These are phyloP conservation scores for Schwanniomyces pseudopolymorphus DNA, from an alignment of 805 yeast genomes.

Conservation along the genomic window DNA sequence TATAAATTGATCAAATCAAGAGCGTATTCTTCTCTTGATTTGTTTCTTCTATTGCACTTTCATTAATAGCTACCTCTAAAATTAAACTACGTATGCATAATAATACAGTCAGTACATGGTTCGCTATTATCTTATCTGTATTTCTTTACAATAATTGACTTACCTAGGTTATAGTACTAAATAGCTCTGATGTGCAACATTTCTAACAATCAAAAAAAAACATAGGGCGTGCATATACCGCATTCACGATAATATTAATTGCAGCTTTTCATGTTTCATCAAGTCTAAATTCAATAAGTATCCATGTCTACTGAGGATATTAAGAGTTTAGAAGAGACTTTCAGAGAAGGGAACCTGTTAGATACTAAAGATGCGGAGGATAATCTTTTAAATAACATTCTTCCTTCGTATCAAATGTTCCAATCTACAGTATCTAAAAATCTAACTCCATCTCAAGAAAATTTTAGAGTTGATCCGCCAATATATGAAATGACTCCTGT, in stretches of 20 bases:
- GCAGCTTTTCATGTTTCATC: background rate
- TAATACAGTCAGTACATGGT: too few species aligned
- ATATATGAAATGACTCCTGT: slow-evolving; percentile 29
- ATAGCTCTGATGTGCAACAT: too few species aligned
- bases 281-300: background rate
- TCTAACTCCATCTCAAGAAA: slow-evolving; percentile 37
- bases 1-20: too few species aligned
- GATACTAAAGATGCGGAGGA: slow-evolving; percentile 12
- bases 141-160: too few species aligned
- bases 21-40: too few species aligned
- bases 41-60: too few species aligned
- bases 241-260: background rate
- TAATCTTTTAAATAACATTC: slow-evolving; percentile 29
- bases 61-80: too few species aligned
- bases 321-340: background rate
- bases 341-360: background rate
- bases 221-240: background rate
- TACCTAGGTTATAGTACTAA: too few species aligned
- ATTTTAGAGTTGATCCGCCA: slow-evolving; percentile 41
- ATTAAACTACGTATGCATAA: too few species aligned
- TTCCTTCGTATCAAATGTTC: slow-evolving; percentile 47
- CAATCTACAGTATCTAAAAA: slow-evolving; percentile 40
- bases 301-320: background rate
- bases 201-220: too few species aligned
- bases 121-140: too few species aligned